Percentiles rank a stretch among this genome's conserved stretches.
phyloP scores from a whole-genome alignment of 1,139 yeast genomes.

The Protomyces arabidopsidicola region DNA sequence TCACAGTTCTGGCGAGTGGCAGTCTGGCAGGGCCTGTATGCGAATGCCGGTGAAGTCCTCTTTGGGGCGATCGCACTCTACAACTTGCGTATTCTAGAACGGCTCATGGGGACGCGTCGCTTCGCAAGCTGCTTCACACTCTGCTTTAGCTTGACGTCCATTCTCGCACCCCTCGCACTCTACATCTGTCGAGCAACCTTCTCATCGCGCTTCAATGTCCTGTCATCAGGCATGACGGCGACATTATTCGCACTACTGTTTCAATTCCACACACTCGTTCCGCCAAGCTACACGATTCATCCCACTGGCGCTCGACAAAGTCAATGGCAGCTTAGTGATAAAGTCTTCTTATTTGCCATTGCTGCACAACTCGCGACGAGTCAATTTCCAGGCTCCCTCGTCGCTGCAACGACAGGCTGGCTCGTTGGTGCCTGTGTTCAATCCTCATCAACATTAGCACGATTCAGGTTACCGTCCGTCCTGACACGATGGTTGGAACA shows the following conservation, averaged over 20 bases:
- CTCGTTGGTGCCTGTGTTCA: slow-evolving; percentile 51
- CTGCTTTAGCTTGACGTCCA: slow-evolving; percentile 26
- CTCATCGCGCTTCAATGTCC: slow-evolving; percentile 34
- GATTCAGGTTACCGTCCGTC: neutral
- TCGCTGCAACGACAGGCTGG: slow-evolving; percentile 56
- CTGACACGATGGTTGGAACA: neutral
- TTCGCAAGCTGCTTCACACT: slow-evolving; percentile 36
- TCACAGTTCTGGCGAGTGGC: slow-evolving; percentile 63
- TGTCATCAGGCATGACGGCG: slow-evolving; percentile 60
- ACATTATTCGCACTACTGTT: slow-evolving; percentile 56
- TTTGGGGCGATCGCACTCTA: slow-evolving; percentile 52
- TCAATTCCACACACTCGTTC: slow-evolving; percentile 55
- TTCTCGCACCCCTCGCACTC: slow-evolving; percentile 30
- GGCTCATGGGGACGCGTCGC: slow-evolving; percentile 60
- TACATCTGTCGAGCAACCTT: neutral
- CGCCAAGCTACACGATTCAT: slow-evolving; percentile 49
- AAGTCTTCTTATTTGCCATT: slow-evolving; percentile 53
- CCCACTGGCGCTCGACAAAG: neutral
- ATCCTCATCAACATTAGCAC: neutral
- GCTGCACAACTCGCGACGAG: slow-evolving; percentile 51
- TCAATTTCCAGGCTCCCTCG: slow-evolving; percentile 46
- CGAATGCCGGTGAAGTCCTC: slow-evolving; percentile 64
- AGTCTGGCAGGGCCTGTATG: slow-evolving; percentile 53
- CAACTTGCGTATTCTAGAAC: slow-evolving; percentile 58
- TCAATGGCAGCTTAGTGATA: slow-evolving; percentile 45